These are phyloP conservation scores for Colletotrichum sp. DNA, from an alignment of 2,329 filamentous ascomycete genomes.

Conservation along the genomic window DNA sequence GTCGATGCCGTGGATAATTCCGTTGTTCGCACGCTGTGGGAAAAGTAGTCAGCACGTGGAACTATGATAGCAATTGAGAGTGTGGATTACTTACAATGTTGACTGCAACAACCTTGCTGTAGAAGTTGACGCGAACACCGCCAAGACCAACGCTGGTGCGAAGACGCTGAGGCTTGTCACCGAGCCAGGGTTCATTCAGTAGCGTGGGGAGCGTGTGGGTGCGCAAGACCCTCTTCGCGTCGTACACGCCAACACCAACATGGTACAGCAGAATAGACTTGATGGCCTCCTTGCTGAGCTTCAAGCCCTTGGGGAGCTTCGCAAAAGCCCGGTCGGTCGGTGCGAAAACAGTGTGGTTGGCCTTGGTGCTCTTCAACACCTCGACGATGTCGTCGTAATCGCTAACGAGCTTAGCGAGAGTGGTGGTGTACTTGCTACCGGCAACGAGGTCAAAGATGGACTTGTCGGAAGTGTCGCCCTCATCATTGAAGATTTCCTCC, in stretches of 20 bases:
- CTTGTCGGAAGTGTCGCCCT: slow-evolving; percentile 57
- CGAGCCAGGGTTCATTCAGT: slow-evolving; percentile 63
- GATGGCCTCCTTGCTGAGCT: slow-evolving; percentile 73
- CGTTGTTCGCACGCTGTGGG: slow-evolving; percentile 69
- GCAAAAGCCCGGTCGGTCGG: slow-evolving; percentile 80
- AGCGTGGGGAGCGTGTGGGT: slow-evolving; percentile 78
- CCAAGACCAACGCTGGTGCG: slow-evolving; percentile 66
- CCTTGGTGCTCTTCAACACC: slow-evolving; percentile 73
- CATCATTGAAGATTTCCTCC: slow-evolving; percentile 10
- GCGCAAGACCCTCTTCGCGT: slow-evolving; percentile 67
- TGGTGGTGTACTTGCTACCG: slow-evolving; percentile 77
- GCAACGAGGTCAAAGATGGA: slow-evolving; percentile 84
- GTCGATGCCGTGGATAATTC: slow-evolving; percentile 80
- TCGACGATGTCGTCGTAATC: slow-evolving; percentile 75
- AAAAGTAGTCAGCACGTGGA: neutral
- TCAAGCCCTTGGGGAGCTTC: slow-evolving; percentile 56
- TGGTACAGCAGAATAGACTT: slow-evolving; percentile 78
- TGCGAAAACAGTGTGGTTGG: slow-evolving; percentile 82
- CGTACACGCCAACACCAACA: slow-evolving; percentile 70
- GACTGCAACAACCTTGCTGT: slow-evolving; percentile 70
- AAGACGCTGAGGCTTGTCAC: slow-evolving; percentile 73
- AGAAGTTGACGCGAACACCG: slow-evolving; percentile 78
- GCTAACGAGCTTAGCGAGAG: slow-evolving; percentile 77
- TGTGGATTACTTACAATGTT: slow-evolving; percentile 64
- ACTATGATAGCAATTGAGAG: rapidly evolving